Evolutionary conservation across 306 rosid genomes (phyloP), one percentile per base, ranked within the genome.

Genomic region (Quercus agrifolia): DNA sequence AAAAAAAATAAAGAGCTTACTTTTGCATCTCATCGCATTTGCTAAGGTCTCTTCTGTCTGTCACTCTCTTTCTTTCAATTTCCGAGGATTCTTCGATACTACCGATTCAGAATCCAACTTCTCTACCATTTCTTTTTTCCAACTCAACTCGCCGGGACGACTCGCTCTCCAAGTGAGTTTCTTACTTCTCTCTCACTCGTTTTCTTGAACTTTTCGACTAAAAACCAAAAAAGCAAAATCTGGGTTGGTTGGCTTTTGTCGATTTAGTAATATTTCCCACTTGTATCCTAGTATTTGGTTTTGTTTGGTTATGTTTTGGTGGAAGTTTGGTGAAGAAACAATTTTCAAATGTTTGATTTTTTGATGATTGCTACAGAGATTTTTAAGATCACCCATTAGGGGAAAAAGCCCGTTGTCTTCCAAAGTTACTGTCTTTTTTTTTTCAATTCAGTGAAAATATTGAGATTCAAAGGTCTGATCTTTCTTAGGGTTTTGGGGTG

Each of bases 101-200:
- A 58, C 78, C 74, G 94, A 88, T 90, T 88, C 91, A 74, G 92
- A 90, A 87, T 90, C 94, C 35, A 46, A 55, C 4, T 76, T 61
- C 55, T 21, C 46, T 41, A 7, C 23, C 23, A 30, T 23, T 12
- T 55, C 67, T 19, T 27, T 4, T 19, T 27, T 4, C 63, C 68
- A 6, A 57, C 56, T 46, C 49, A 59, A 72, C 88, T 85, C 78
- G 77, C 71, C 57, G 85, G 81, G 82, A 80, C 78, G 12, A 80
- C 89, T 83, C 90, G 74, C 49, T 63, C 79, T 27, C 54, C 82
- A 15, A 66, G 89, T 88, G 80, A 87, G 89, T 74, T 14, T 33
- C 62, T 72, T 70, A 74, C 17, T 56, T 75, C 61, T 33, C 51
- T 51, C 18, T 28, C 76, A 12, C 30, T 4, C 6, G 1, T 54